phyloP scores from a whole-genome alignment of 495 filamentous ascomycete species.

The Talaromyces liani region DNA sequence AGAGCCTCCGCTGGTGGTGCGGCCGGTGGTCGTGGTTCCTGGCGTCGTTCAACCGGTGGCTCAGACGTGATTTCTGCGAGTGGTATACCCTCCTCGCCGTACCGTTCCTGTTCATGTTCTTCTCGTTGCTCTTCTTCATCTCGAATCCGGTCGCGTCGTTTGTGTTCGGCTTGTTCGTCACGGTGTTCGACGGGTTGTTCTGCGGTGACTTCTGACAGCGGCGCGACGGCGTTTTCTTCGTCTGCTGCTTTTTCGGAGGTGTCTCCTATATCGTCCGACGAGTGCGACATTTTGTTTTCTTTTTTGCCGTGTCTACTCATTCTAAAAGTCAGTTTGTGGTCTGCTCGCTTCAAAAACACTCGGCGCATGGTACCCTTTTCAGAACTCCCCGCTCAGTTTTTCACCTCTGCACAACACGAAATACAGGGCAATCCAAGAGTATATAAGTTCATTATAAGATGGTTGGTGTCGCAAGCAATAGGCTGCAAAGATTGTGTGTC shows the following conservation, averaged over 20 bases:
- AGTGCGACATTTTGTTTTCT: neutral
- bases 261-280: neutral
- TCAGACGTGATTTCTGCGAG: constrained; percentile 8
- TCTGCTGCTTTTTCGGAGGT: neutral
- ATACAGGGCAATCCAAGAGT: too few relatives aligned
- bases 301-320: neutral
- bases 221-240: constrained; percentile 2
- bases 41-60: neutral
- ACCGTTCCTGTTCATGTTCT: neutral
- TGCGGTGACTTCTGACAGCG: neutral
- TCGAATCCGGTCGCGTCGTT: constrained; percentile 13
- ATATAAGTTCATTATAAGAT: neutral
- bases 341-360: neutral
- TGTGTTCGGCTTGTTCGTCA: neutral
- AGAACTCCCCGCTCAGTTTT: neutral
- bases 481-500: neutral
- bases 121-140: neutral
- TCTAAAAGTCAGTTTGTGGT: neutral
- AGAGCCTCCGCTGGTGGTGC: neutral
- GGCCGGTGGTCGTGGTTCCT: neutral
- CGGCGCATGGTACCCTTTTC: neutral
- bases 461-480: neutral
- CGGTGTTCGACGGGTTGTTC: constrained; percentile 1
- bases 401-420: neutral
- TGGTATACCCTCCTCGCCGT: neutral